These are phyloP conservation scores for Cladosporium phlei DNA, from an alignment of 2,329 filamentous ascomycete genomes.

Conservation along the genomic window DNA sequence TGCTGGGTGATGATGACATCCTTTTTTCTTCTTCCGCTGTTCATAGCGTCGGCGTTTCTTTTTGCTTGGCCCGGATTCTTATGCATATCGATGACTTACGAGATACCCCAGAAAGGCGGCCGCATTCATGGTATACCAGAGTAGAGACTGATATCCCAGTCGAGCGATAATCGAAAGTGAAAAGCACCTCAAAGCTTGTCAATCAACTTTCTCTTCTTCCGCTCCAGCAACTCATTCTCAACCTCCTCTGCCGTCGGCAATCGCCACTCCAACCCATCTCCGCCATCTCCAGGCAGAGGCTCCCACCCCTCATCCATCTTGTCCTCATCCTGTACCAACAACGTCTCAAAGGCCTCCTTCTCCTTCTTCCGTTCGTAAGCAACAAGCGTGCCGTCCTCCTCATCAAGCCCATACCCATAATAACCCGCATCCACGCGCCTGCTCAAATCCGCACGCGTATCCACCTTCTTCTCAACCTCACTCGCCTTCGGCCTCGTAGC, in stretches of 20 bases:
- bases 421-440: constrained; percentile 87
- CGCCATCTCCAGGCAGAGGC: constrained; percentile 76
- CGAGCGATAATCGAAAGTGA: too few relatives aligned
- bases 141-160: too few relatives aligned
- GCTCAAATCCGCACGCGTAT: constrained; percentile 64
- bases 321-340: constrained; percentile 55
- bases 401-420: constrained; percentile 89
- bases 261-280: constrained; percentile 77
- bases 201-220: constrained; percentile 74
- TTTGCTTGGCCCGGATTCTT: constrained; percentile 1
- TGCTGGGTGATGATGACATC: background rate
- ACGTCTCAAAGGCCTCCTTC: constrained; percentile 67
- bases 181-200: constrained; percentile 49
- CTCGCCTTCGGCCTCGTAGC: constrained; percentile 50
- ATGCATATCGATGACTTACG: constrained; percentile 11
- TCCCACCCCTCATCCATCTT: constrained; percentile 58
- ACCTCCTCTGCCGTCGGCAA: constrained; percentile 86
- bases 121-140: too few relatives aligned
- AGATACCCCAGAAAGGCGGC: constrained; percentile 10
- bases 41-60: constrained; percentile 4
- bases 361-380: constrained; percentile 81
- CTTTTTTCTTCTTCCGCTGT: constrained; percentile 3
- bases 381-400: constrained; percentile 78
- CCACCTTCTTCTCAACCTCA: constrained; percentile 53
- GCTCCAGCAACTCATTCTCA: constrained; percentile 86